A percentile compares a stretch with the other conserved stretches of the same genome.
phyloP scores from a whole-genome alignment of 305 asterid genomes.

The Fraxinus sp. region DNA sequence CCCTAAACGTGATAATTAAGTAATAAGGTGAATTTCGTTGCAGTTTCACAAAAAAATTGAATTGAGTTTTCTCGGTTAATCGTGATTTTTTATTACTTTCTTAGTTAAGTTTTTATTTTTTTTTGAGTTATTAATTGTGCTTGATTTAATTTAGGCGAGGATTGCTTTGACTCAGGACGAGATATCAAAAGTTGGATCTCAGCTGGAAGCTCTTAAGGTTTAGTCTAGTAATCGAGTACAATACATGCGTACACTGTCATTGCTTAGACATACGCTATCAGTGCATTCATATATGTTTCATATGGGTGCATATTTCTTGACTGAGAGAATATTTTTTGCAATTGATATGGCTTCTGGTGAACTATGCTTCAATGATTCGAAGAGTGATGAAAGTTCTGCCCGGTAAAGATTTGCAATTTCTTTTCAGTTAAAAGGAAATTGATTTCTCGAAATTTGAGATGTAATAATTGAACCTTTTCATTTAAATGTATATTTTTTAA shows the following conservation, averaged over 20 bases:
- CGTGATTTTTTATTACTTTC: slow-evolving; percentile 2
- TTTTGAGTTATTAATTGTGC: not conserved
- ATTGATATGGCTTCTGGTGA: too few species aligned
- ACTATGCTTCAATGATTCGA: too few species aligned
- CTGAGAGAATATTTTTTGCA: not conserved
- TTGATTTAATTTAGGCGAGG: slow-evolving; percentile 53
- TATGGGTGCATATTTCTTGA: not conserved
- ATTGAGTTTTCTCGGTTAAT: not conserved
- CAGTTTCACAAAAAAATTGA: not conserved
- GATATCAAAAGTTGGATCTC: slow-evolving; percentile 45
- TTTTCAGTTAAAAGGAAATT: not conserved
- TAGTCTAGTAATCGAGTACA: slow-evolving; percentile 15
- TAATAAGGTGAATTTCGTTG: not conserved
- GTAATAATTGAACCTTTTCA: not conserved
- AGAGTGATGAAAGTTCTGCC: slow-evolving; percentile 37
- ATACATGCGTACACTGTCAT: not conserved
- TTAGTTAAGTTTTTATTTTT: not conserved
- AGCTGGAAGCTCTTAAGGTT: slow-evolving; percentile 58
- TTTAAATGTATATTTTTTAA: slow-evolving; percentile 14
- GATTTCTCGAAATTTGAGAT: not conserved
- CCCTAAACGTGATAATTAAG: not conserved
- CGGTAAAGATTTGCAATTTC: slow-evolving; percentile 35
- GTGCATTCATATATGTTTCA: slow-evolving; percentile 10
- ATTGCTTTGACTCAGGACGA: slow-evolving; percentile 47
- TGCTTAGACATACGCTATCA: not conserved